phyloP scores from a whole-genome alignment of 208 protist species.

The Leishmania lainsoni region DNA sequence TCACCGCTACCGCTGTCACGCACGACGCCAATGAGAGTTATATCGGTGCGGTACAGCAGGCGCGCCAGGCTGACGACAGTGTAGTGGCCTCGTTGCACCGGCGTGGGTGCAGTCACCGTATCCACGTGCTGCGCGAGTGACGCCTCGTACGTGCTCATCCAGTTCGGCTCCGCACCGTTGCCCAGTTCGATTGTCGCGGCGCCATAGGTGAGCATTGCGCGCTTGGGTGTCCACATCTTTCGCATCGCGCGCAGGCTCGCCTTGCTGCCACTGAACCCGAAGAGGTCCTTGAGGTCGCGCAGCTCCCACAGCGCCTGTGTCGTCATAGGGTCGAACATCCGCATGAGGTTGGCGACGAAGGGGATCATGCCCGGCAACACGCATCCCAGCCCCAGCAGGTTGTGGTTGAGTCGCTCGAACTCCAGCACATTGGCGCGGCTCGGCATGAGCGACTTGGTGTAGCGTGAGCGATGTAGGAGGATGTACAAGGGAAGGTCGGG shows the following conservation, averaged over 20 bases:
- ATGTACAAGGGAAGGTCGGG: constrained; percentile 38
- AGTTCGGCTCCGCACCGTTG: constrained; percentile 27
- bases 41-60: constrained; percentile 29
- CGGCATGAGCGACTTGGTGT: constrained; percentile 41
- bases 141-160: constrained; percentile 46
- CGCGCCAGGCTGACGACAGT: constrained; percentile 36
- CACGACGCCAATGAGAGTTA: constrained; percentile 44
- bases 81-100: constrained; percentile 27
- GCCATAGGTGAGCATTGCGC: constrained; percentile 42
- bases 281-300: constrained; percentile 42
- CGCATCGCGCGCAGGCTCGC: constrained; percentile 33
- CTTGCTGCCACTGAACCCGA: constrained; percentile 26
- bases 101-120: constrained; percentile 25
- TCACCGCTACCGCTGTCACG: constrained; percentile 7
- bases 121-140: constrained; percentile 43
- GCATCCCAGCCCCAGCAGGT: constrained; percentile 38
- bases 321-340: constrained; percentile 42
- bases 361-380: constrained; percentile 44
- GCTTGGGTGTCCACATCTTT: constrained; percentile 36
- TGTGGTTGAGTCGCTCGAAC: constrained; percentile 47
- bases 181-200: constrained; percentile 22
- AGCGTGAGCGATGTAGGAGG: constrained; percentile 43
- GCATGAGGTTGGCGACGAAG: constrained; percentile 38
- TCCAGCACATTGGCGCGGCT: constrained; percentile 32
- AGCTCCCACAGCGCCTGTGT: constrained; percentile 31